Percentiles rank a stretch among this genome's conserved stretches.
Evolutionary conservation across 208 protist genomes (phyloP).

Genomic region (Wallacemonas sp.): DNA sequence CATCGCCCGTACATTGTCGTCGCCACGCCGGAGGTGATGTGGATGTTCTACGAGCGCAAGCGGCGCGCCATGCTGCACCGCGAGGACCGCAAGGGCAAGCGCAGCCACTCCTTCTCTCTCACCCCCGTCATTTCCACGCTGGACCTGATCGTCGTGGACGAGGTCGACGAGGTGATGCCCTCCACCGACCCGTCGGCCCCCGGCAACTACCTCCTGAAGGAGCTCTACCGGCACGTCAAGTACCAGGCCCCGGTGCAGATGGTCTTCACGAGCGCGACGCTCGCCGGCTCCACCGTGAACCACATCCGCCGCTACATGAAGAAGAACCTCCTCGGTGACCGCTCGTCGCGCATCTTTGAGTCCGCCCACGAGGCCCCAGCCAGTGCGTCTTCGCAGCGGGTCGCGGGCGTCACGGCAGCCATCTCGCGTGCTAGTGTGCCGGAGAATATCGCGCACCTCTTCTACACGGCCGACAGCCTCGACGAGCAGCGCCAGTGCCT

Average conservation of each 20-base stretch:
- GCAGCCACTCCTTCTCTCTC: slow-evolving; percentile 63
- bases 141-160: slow-evolving; percentile 85
- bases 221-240: slow-evolving; percentile 83
- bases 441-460: slow-evolving; percentile 64
- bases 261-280: slow-evolving; percentile 87
- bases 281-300: slow-evolving; percentile 83
- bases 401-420: slow-evolving; percentile 29
- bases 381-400: not conserved
- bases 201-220: slow-evolving; percentile 81
- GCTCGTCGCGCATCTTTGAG: slow-evolving; percentile 79
- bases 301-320: slow-evolving; percentile 90
- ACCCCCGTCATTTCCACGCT: slow-evolving; percentile 74
- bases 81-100: slow-evolving; percentile 41
- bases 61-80: slow-evolving; percentile 46
- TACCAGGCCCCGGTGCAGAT: slow-evolving; percentile 89
- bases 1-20: slow-evolving; percentile 83
- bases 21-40: slow-evolving; percentile 77
- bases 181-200: slow-evolving; percentile 55
- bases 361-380: slow-evolving; percentile 6
- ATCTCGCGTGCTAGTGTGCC: slow-evolving; percentile 70
- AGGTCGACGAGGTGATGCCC: slow-evolving; percentile 88
- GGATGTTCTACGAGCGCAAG: slow-evolving; percentile 66
- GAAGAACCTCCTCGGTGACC: slow-evolving; percentile 77
- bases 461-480: slow-evolving; percentile 81
- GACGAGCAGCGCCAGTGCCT: slow-evolving; percentile 76